Evolutionary conservation across 306 rosid genomes (phyloP), one percentile per base, ranked within the genome.

Genomic region (Cicer judaicum): DNA sequence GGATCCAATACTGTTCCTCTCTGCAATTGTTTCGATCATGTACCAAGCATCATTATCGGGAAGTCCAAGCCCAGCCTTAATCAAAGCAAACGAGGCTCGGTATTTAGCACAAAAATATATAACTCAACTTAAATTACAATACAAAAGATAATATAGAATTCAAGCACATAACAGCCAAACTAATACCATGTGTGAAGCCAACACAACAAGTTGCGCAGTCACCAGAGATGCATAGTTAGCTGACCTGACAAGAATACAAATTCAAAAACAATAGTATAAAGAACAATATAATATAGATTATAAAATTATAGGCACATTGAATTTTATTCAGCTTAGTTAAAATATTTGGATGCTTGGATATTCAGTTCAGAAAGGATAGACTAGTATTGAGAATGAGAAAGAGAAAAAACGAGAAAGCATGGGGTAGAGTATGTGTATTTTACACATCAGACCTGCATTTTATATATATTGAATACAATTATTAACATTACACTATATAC

Each of bases 11-110:
- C 83, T 92, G 87, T 89, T 92, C 78, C 89, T 90, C 88, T 88
- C 97, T 12, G 97, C 96, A 78, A 94, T 90, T 72, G 93, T 92
- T 86, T 92, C 99, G 49, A 92, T 88, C 89, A 92, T 87, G 87
- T 86, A 92, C 99, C 99, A 94, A 69, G 97, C 88, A 87, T 92
- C 99, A 48, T 70, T 83, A 79, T 92, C 97, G 74, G 91, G 90
- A 82, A 94, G 95, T 79, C 99, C 99, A 71, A 94, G 79, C 39
- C 99, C 99, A 80, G 96, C 97, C 99, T 94, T 85, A 78, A 82
- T 15, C 11, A 66, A 66, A 75, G 64, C 19, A 68, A 57, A 75
- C 77, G 38, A 83, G 72, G 59, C 16, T 73, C 74, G 68, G 72
- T 34, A 66, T 68, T 63, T 34, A 64, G 36, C 70, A 81, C 24